Conservation (phyloP, 768 basidiomycete species). For the Mycena filopes region DNA sequence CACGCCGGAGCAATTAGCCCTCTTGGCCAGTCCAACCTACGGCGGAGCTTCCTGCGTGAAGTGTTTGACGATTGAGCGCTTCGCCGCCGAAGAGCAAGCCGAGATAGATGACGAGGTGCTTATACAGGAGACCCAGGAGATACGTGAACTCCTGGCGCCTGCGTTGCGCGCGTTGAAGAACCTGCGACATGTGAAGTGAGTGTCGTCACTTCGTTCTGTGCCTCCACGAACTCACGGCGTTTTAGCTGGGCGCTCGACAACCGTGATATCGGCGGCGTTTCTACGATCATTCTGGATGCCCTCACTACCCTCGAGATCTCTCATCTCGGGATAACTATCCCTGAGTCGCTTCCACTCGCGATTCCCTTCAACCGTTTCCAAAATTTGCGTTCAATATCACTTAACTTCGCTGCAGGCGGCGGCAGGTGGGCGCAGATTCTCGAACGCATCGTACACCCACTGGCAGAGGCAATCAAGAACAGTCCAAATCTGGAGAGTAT, state of each 20-base stretch:
- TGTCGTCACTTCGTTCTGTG: not conserved
- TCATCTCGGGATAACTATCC: not conserved
- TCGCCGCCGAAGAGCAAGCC: not conserved
- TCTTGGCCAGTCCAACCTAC: too few species aligned
- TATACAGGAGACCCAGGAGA: not conserved
- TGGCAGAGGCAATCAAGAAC: not conserved
- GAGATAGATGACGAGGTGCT: not conserved
- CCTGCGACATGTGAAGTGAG: not conserved
- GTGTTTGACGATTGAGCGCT: not conserved
- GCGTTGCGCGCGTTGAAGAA: not conserved
- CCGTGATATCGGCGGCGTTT: not conserved
- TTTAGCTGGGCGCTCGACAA: not conserved
- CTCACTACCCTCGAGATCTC: not conserved
- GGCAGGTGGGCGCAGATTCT: not conserved
- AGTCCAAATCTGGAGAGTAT: not conserved
- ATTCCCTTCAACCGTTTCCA: not conserved
- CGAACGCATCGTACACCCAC: not conserved
- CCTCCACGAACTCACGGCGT: not conserved
- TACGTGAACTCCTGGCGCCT: not conserved
- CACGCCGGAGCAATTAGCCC: too few species aligned
- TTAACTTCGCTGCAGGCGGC: not conserved
- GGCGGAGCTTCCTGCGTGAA: not conserved
- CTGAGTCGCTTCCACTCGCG: not conserved
- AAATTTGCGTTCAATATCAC: not conserved
- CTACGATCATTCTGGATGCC: not conserved